phyloP scores from a whole-genome alignment of 2,329 filamentous ascomycete genomes.

The Fusarium phyllophilum region DNA sequence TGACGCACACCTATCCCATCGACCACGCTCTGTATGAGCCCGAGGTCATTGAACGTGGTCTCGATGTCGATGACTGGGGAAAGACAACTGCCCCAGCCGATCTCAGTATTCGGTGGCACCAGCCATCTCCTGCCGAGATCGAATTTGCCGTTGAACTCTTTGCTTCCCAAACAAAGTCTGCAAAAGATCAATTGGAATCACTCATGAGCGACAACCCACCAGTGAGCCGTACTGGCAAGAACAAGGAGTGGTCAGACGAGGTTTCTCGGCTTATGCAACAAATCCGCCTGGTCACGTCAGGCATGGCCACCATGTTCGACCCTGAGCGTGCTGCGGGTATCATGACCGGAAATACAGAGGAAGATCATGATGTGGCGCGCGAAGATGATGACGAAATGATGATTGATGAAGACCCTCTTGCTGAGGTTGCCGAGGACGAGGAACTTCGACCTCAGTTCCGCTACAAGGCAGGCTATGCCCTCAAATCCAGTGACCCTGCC shows the following conservation, averaged over 20 bases:
- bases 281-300: conserved; percentile 87
- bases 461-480: conserved; percentile 87
- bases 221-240: conserved; percentile 91
- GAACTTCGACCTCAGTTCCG: conserved; percentile 86
- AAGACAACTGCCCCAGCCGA: conserved; percentile 77
- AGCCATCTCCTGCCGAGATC: conserved; percentile 81
- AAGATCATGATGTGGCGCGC: conserved; percentile 62
- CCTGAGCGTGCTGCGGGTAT: conserved; percentile 73
- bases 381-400: conserved; percentile 59
- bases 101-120: conserved; percentile 90
- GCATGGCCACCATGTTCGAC: conserved; percentile 90
- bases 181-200: conserved; percentile 77
- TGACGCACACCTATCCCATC: conserved; percentile 92
- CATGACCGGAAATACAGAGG: conserved; percentile 56
- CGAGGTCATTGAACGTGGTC: conserved; percentile 73
- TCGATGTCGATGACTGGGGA: conserved; percentile 87
- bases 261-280: conserved; percentile 90
- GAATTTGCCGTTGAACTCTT: conserved; percentile 91
- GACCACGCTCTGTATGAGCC: conserved; percentile 90
- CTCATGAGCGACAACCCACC: conserved; percentile 85
- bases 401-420: conserved; percentile 63
- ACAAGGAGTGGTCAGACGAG: conserved; percentile 99
- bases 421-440: conserved; percentile 78
- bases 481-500: conserved; percentile 64
- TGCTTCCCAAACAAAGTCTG: conserved; percentile 81